Evolutionary conservation across 208 protist genomes (phyloP).

Genomic region (Naegleria fowleri): DNA sequence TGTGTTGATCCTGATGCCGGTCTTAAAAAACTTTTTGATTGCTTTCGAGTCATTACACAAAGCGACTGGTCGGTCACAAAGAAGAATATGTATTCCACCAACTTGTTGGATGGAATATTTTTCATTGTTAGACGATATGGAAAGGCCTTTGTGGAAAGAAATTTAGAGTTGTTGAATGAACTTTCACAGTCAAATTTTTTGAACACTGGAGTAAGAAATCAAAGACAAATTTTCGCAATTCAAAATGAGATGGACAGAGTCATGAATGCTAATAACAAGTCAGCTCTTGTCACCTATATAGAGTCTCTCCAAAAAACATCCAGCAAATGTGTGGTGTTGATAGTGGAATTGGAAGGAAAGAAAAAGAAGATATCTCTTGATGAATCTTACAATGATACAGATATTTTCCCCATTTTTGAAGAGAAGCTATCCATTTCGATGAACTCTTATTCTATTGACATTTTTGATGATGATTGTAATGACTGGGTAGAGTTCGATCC

Average conservation of each 20-base stretch:
- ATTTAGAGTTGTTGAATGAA: too few relatives aligned
- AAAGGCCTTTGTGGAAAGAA: too few relatives aligned
- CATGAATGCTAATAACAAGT: not conserved
- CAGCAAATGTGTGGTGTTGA: not conserved
- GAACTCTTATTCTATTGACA: not conserved
- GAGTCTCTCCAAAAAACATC: not conserved
- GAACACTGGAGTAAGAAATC: not conserved
- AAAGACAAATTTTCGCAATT: not conserved
- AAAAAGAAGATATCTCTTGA: not conserved
- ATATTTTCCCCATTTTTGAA: not conserved
- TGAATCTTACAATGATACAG: not conserved
- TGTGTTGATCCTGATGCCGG: too few relatives aligned
- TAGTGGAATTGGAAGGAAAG: not conserved
- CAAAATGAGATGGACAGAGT: not conserved
- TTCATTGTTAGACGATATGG: too few relatives aligned
- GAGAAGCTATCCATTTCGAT: not conserved
- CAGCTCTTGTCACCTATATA: not conserved
- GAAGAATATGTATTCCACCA: too few relatives aligned
- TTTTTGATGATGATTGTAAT: not conserved
- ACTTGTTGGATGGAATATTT: too few relatives aligned
- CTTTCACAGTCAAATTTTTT: not conserved
- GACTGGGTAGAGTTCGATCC: not conserved
- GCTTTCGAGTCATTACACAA: too few relatives aligned
- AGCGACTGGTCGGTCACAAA: too few relatives aligned
- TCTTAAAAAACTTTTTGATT: too few relatives aligned